These are phyloP conservation scores for Yarrowia divulgata DNA, from an alignment of 805 yeast genomes.

Conservation along the genomic window DNA sequence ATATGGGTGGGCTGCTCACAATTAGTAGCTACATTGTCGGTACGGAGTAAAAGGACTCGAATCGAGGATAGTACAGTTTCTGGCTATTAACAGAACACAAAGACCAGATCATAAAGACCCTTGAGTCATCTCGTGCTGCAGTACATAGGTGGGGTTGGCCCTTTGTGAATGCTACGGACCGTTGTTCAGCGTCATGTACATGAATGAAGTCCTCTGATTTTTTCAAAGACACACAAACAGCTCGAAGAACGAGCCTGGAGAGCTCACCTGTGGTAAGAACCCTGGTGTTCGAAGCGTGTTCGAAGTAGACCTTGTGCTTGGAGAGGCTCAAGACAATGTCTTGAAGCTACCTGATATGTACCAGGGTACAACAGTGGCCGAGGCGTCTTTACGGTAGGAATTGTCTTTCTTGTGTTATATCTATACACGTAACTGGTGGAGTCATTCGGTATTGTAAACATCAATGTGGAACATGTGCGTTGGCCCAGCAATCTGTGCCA, in stretches of 20 bases:
- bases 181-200: too few relatives aligned
- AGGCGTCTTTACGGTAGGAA: too few relatives aligned
- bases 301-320: background rate
- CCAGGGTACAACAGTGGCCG: too few relatives aligned
- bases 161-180: too few relatives aligned
- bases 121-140: too few relatives aligned
- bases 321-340: background rate
- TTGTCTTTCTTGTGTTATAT: too few relatives aligned
- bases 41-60: background rate
- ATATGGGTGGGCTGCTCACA: background rate
- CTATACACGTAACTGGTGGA: too few relatives aligned
- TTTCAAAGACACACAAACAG: background rate
- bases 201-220: background rate
- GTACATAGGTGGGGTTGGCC: background rate
- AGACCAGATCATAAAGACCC: too few relatives aligned
- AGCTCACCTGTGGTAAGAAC: background rate
- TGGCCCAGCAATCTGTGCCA: background rate
- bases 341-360: background rate
- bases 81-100: too few relatives aligned
- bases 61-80: background rate
- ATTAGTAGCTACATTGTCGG: too few relatives aligned
- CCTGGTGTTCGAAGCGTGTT: background rate
- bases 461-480: too few relatives aligned
- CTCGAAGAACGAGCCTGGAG: background rate
- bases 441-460: too few relatives aligned